phyloP scores from a whole-genome alignment of 2,329 filamentous ascomycete genomes.

The Alternaria consortialis region DNA sequence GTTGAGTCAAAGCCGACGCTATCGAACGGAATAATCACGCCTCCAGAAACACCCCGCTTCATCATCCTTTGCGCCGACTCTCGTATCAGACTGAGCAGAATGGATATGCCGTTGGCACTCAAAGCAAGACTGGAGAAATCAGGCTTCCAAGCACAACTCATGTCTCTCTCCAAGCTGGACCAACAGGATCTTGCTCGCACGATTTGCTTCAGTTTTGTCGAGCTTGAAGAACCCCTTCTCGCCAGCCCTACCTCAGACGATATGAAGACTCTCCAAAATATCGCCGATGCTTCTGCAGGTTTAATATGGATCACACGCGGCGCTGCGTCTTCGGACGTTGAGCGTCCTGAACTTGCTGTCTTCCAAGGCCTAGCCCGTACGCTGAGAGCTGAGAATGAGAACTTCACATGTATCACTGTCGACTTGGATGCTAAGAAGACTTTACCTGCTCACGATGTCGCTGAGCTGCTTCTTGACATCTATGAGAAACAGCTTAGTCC shows the following conservation, averaged over 20 bases:
- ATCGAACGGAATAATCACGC: conserved; percentile 9
- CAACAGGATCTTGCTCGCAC: conserved; percentile 9
- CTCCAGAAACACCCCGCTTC: conserved; percentile 16
- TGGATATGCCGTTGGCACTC: conserved; percentile 17
- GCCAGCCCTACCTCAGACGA: conserved; percentile 7
- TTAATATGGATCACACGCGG: conserved; percentile 34
- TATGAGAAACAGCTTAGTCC: conserved; percentile 10
- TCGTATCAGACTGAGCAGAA: conserved; percentile 12
- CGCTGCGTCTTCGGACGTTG: conserved; percentile 16
- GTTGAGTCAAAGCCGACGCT: conserved; percentile 15
- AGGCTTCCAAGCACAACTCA: conserved; percentile 15
- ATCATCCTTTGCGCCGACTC: conserved; percentile 18
- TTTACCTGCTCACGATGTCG: conserved; percentile 7
- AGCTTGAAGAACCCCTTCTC: conserved; percentile 22
- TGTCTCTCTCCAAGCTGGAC: conserved; percentile 12
- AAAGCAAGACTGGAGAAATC: conserved; percentile 9
- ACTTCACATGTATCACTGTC: conserved; percentile 23
- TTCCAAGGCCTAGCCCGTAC: conserved; percentile 23
- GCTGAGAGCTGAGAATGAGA: conserved; percentile 23
- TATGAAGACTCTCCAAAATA: conserved; percentile 13
- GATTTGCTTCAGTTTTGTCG: conserved; percentile 22
- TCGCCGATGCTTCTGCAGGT: conserved; percentile 19
- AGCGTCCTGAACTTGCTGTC: conserved; percentile 21
- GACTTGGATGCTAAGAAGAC: conserved; percentile 24
- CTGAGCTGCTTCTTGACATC: conserved; percentile 6